Evolutionary conservation across 371 early-diverging fungal genomes (phyloP).

Genomic region (Apophysomyces sp.): DNA sequence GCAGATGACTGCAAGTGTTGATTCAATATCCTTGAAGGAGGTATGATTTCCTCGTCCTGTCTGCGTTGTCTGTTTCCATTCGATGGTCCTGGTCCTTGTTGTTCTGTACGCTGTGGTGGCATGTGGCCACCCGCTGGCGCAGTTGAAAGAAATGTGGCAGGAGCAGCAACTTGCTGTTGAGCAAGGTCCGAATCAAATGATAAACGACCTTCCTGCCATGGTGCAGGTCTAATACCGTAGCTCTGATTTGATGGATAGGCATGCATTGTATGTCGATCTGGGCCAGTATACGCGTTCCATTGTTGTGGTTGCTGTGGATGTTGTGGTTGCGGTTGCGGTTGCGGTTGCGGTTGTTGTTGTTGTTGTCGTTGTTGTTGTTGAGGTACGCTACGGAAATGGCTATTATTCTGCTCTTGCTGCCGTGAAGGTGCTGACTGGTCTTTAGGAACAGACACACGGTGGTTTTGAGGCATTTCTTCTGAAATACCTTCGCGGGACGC

Average conservation of each 20-base stretch:
- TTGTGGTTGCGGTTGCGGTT: neutral
- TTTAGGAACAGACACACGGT: neutral
- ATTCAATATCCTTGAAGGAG: neutral
- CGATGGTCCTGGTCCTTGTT: neutral
- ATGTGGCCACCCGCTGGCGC: neutral
- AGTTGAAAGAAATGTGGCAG: neutral
- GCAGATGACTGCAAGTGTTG: neutral
- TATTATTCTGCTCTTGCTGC: conserved; percentile 2
- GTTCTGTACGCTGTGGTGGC: neutral
- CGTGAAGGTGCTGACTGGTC: neutral
- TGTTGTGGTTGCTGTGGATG: neutral
- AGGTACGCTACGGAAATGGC: neutral
- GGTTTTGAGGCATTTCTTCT: conserved; percentile 20
- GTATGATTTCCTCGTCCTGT: neutral
- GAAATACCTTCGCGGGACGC: conserved; percentile 30
- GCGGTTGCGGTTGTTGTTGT: too few species aligned
- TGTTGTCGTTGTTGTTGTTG: neutral
- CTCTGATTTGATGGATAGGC: neutral
- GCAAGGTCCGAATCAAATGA: neutral
- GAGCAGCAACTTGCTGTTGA: conserved; percentile 1
- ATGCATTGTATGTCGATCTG: conserved; percentile 11
- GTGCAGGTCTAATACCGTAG: neutral
- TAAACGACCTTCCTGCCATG: neutral
- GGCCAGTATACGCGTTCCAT: conserved; percentile 6
- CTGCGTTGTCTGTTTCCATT: neutral